Percentiles rank a stretch among this genome's conserved stretches.
phyloP scores from a whole-genome alignment of 345 rosid genomes.

The thale cress (Arabidopsis thaliana) region DNA sequence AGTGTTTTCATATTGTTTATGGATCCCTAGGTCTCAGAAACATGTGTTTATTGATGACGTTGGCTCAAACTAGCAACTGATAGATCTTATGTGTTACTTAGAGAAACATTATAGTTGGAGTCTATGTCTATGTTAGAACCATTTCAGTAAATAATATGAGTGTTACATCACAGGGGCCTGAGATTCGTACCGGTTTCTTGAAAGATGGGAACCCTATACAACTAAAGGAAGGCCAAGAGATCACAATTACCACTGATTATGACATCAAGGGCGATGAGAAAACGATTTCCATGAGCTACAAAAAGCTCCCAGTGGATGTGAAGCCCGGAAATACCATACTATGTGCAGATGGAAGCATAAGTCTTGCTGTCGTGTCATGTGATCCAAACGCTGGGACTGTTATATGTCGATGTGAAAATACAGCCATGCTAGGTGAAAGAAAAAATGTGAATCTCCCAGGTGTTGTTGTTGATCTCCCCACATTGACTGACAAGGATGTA shows the following conservation, averaged over 20 bases:
- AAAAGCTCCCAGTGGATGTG: conserved; percentile 68
- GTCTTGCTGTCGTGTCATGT: conserved; percentile 62
- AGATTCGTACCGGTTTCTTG: conserved; percentile 35
- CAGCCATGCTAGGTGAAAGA: conserved; percentile 61
- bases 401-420: conserved; percentile 55
- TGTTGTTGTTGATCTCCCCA: conserved; percentile 63
- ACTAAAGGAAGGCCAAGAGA: conserved; percentile 59
- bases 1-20: neutral
- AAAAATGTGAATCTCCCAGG: conserved; percentile 69
- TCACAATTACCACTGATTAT: conserved; percentile 66
- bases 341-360: conserved; percentile 80
- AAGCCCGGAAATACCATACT: conserved; percentile 69
- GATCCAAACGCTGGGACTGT: conserved; percentile 67
- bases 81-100: neutral
- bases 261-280: conserved; percentile 63
- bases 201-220: conserved; percentile 55
- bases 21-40: neutral
- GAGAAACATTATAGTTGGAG: conserved; percentile 10
- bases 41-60: neutral
- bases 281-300: conserved; percentile 80
- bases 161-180: conserved; percentile 32
- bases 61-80: conserved; percentile 4
- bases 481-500: conserved; percentile 61
- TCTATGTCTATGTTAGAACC: neutral
- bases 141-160: neutral